phyloP scores from a whole-genome alignment of 2,329 filamentous ascomycete genomes.

The Fusarium gaditjirri region DNA sequence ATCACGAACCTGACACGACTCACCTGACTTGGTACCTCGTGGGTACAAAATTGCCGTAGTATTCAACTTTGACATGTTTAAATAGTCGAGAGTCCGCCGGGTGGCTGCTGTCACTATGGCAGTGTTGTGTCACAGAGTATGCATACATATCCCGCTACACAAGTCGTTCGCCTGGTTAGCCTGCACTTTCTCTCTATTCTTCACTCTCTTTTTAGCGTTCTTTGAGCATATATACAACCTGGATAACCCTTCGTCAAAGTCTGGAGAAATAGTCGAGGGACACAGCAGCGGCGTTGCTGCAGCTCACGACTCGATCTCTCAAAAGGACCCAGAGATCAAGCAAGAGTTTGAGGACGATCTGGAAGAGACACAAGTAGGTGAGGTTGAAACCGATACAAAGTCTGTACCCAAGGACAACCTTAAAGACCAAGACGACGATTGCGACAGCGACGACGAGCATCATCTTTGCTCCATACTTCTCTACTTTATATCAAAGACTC shows the following conservation, averaged over 20 bases:
- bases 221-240: constrained; percentile 8
- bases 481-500: constrained; percentile 38
- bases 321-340: constrained; percentile 4
- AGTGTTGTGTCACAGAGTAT: constrained; percentile 19
- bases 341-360: not conserved
- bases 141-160: constrained; percentile 31
- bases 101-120: constrained; percentile 12
- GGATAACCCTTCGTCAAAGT: constrained; percentile 20
- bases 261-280: constrained; percentile 28
- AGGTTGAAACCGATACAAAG: constrained; percentile 4
- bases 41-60: not conserved
- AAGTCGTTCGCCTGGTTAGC: not conserved
- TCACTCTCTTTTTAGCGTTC: not conserved
- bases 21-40: constrained; percentile 33
- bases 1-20: constrained; percentile 37
- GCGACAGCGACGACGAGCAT: constrained; percentile 36
- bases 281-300: constrained; percentile 28
- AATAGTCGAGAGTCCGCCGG: constrained; percentile 6
- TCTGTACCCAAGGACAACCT: not conserved
- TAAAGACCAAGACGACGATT: constrained; percentile 8
- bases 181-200: not conserved
- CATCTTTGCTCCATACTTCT: constrained; percentile 36
- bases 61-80: constrained; percentile 10
- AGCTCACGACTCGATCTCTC: constrained; percentile 20
- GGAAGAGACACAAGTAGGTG: not conserved